Evolutionary conservation across 495 filamentous ascomycete genomes (phyloP), one percentile per base, ranked within the genome.

Genomic region (Jackrogersella minutella): DNA sequence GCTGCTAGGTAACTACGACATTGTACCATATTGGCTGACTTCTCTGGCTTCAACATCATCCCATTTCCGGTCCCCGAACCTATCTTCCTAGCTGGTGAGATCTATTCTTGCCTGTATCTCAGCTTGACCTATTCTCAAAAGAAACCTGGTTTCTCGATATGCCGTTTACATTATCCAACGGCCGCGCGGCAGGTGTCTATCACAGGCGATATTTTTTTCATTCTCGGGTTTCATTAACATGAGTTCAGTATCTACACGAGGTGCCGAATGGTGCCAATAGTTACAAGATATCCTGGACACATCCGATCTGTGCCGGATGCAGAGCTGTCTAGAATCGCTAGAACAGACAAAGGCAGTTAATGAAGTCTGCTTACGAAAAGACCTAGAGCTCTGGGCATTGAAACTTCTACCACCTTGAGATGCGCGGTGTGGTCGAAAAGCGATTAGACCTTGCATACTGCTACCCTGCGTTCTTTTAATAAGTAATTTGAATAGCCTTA

Each of bases 401-500:
- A 28, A n/a, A 17, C 17, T 0, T 41, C 33, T 56, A 49, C 51
- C 6, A 56, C 33, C 19, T 41, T 31, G 24, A 16, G 11, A 41
- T 24, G 43, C 51, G 37, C 34, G 22, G 26, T 47, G 19, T 26
- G 26, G 28, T 37, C 26, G 21, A 3, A 46, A 2, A 19, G 17
- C 33, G 17, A 53, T 53, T n/a, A 26, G 3, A 39, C 31, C n/a
- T 53, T 10, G 51, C 51, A 54, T 16, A 16, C 10, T 40, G 14
- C 34, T 17, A 40, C 36, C 34, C 11, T 22, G 30, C 13, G 17
- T 54, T 3, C 34, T 54, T 34, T 30, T 41, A 24, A 19, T 49
- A 52, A 30, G 37, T 43, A 8, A 19, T 47, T 33, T 55, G 16
- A 55, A 64, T 36, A 50, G 44, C 53, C 52, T 52, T 51, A 66